Evolutionary conservation across 2,329 filamentous ascomycete genomes (phyloP).

Genomic region (Nemania serpens): DNA sequence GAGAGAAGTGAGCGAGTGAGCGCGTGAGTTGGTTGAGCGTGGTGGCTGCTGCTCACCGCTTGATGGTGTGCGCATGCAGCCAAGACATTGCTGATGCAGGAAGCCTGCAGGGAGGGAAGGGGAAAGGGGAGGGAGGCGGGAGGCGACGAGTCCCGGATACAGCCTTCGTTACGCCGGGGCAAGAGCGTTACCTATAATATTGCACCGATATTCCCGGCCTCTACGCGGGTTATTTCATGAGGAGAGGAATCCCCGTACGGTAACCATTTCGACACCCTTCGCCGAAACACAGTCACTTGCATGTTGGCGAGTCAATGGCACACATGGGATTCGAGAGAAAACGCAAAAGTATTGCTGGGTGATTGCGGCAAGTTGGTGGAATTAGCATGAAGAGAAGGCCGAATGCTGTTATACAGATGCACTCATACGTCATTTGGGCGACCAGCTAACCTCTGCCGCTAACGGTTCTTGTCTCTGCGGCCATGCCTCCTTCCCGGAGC

Average conservation of each 20-base stretch:
- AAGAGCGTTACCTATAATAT: background rate
- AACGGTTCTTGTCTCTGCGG: slow-evolving; percentile 1
- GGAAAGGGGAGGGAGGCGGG: too few species aligned
- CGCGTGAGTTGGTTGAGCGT: slow-evolving; percentile 12
- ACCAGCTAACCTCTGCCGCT: slow-evolving; percentile 14
- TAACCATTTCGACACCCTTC: too few species aligned
- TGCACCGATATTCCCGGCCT: background rate
- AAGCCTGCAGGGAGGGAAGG: background rate
- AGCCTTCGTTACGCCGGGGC: background rate
- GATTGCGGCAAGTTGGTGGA: background rate
- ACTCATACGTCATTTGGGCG: slow-evolving; percentile 7
- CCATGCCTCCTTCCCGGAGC: slow-evolving; percentile 15
- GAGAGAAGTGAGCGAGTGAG: too few species aligned
- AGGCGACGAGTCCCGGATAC: background rate
- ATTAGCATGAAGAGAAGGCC: slow-evolving; percentile 3
- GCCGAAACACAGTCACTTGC: too few species aligned
- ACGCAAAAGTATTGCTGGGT: background rate
- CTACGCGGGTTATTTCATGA: too few species aligned
- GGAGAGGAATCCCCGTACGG: too few species aligned
- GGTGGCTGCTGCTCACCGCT: slow-evolving; percentile 24
- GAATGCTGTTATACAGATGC: slow-evolving; percentile 29
- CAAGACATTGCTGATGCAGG: slow-evolving; percentile 16
- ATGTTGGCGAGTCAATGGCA: background rate
- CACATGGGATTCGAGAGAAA: background rate
- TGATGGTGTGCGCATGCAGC: slow-evolving; percentile 26